Base-by-base conservation (phyloP, 2,329 filamentous ascomycete species). In the Ceratocystis huliohia region DNA sequence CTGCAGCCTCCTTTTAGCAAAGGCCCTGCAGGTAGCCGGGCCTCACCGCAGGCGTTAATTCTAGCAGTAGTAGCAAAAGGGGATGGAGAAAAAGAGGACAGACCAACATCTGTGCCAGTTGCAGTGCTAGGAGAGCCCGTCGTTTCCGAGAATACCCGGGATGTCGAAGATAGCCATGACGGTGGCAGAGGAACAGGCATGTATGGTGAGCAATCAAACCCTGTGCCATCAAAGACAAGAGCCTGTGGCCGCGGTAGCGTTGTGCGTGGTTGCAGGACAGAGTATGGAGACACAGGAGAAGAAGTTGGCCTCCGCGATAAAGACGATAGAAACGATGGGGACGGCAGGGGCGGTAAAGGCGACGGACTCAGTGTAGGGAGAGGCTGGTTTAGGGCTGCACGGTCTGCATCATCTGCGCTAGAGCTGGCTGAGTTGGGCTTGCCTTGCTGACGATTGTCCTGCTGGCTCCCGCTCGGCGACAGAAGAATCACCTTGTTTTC, bases 1-100 rank as follows among this genome's bases (percentile, higher is more conserved):
- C 28, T 37, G 56, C 56, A 59, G 56, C 28, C 56, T 30, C 56
- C 56, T 59, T 59, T 25, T n/a, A 59, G 28, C 56, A 59, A 59
- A 37, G 28, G 56, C 30, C 22, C 56, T 59, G 56, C 28, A 59
- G 20, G 56, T 10, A 59, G 25, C 56, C 56, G 56, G 56, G 56
- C 28, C 56, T 33, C 56, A 59, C n/a, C 17, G 17, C 56, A 28
- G 56, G 30, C 56, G 30, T 17, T 25, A 59, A 30, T n/a, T 17
- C 20, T 30, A 59, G 30, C 48, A 15, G 5, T 25, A 28, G 48
- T n/a, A 10, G 37, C 37, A 41, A 41, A 41, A 41, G 37, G 37
- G 13, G 13, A 41, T 13, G 37, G 13, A 41, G 37, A 13, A 5
- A 5, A 13, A 41, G 37, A 41, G 37, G 37, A 41, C 3, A 41